Percentiles rank a stretch among this genome's conserved stretches.
Evolutionary conservation across 495 filamentous ascomycete genomes (phyloP).

Genomic region (Daldinia concentrica): DNA sequence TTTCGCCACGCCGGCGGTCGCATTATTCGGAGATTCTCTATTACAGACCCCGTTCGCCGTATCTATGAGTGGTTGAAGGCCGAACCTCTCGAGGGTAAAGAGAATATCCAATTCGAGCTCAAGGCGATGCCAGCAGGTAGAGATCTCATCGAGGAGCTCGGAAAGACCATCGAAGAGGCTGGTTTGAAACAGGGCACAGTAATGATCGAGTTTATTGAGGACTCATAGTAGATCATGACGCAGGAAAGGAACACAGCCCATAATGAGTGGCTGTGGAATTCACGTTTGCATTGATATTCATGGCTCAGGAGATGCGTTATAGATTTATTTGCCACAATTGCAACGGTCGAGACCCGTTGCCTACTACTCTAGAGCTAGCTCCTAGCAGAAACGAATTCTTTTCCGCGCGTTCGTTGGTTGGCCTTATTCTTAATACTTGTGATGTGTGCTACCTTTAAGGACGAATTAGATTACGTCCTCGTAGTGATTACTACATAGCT

Average conservation of each 20-base stretch:
- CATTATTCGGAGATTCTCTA: conserved; percentile 80
- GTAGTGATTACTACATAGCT: background rate
- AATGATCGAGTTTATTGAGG: conserved; percentile 88
- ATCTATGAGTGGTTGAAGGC: conserved; percentile 98
- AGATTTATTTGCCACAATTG: conserved; percentile 9
- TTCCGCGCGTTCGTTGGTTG: background rate
- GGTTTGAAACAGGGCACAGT: conserved; percentile 90
- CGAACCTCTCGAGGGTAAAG: conserved; percentile 77
- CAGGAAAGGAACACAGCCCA: background rate
- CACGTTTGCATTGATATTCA: conserved; percentile 14
- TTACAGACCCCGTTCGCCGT: conserved; percentile 80
- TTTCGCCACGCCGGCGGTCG: conserved; percentile 84
- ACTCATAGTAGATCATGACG: conserved; percentile 46
- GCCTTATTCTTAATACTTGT: background rate
- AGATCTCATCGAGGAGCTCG: conserved; percentile 79
- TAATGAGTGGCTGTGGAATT: conserved; percentile 2
- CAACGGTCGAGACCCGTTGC: background rate
- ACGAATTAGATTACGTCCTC: background rate
- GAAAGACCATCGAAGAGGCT: conserved; percentile 78
- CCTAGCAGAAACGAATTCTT: conserved; percentile 1
- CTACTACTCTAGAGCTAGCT: conserved; percentile 11
- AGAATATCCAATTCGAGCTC: conserved; percentile 82
- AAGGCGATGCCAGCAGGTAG: conserved; percentile 73
- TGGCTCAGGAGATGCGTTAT: conserved; percentile 14
- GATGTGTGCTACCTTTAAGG: background rate